Base-by-base conservation (phyloP, 164 flowering plant species). In the Magnolia sinica region DNA sequence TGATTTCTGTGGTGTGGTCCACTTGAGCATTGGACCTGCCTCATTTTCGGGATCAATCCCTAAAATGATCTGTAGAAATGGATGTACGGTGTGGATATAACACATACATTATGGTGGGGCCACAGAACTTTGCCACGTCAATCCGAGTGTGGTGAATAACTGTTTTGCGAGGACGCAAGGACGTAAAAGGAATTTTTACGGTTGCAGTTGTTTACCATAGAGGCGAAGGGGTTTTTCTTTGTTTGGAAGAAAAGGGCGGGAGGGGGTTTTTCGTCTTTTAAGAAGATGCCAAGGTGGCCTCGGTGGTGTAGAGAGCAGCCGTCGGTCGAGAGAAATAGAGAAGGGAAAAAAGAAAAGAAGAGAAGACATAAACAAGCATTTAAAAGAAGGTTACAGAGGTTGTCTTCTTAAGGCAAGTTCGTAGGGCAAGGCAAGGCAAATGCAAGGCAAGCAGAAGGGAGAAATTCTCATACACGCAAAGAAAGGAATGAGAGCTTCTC, bases 391-490 rank as follows among this genome's bases (percentile, higher is more conserved):
- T 37, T 20, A 45, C 20, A 37, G 65, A 68, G 72, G 64, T 63
- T 3, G 16, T 4, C 31, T 65, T 68, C 45, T 19, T 51, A 64
- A 75, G 73, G 73, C 75, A 71, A 77, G 7, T 6, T 50, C 58
- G 58, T 11, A 16, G 0, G 61, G 18, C 61, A 55, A 55, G 18
- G 61, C 18, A 11, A 55, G 13, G 18, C 19, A 11, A 55, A 55
- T 16, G 18, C 61, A 11, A 55, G 61, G 68, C 73, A 52, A 76
- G 18, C 29, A 55, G 75, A 75, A 65, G 27, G 65, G 55, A 63
- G 52, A 79, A 72, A 74, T 27, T 37, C 19, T 58, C 64, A 75
- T 50, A 77, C 85, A 82, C 80, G 85, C 29, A 80, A 82, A 82
- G 85, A 75, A 82, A 82, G 68, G 85, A 79, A 82, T 80, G 80